These are phyloP conservation scores for Penicillium fuscoglaucum DNA, from an alignment of 2,329 filamentous ascomycete genomes.

Conservation along the genomic window DNA sequence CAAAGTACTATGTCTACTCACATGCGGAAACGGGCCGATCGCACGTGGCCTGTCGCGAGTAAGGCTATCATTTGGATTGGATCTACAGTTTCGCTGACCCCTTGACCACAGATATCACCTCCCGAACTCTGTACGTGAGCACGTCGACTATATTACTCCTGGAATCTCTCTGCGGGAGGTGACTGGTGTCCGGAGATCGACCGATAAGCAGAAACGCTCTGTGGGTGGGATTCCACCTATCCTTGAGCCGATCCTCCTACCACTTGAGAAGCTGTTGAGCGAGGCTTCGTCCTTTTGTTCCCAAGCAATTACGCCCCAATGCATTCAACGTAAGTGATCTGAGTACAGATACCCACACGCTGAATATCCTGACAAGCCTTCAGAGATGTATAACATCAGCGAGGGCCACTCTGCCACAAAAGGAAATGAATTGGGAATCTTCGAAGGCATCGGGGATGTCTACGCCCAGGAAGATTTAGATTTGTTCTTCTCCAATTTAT, in stretches of 20 bases:
- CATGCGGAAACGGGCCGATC: slow-evolving; percentile 33
- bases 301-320: slow-evolving; percentile 42
- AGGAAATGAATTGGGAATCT: slow-evolving; percentile 50
- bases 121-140: slow-evolving; percentile 30
- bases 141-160: slow-evolving; percentile 37
- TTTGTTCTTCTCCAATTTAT: slow-evolving; percentile 42
- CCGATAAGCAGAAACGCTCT: slow-evolving; percentile 22
- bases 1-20: slow-evolving; percentile 43
- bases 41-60: slow-evolving; percentile 44
- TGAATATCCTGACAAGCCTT: slow-evolving; percentile 10
- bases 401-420: slow-evolving; percentile 39
- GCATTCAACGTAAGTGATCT: slow-evolving; percentile 35
- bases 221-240: slow-evolving; percentile 27
- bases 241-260: slow-evolving; percentile 25
- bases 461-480: slow-evolving; percentile 50
- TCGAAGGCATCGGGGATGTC: slow-evolving; percentile 47
- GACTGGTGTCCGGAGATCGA: slow-evolving; percentile 16
- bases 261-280: slow-evolving; percentile 24
- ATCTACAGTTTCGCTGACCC: slow-evolving; percentile 1
- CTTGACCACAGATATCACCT: slow-evolving; percentile 28
- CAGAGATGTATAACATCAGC: slow-evolving; percentile 48
- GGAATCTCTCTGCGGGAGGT: slow-evolving; percentile 38
- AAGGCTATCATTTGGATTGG: slow-evolving; percentile 18
- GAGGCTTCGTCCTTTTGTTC: slow-evolving; percentile 29
- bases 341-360: not conserved